phyloP scores from a whole-genome alignment of 2,329 filamentous ascomycete genomes.

The Talaromyces islandicus region DNA sequence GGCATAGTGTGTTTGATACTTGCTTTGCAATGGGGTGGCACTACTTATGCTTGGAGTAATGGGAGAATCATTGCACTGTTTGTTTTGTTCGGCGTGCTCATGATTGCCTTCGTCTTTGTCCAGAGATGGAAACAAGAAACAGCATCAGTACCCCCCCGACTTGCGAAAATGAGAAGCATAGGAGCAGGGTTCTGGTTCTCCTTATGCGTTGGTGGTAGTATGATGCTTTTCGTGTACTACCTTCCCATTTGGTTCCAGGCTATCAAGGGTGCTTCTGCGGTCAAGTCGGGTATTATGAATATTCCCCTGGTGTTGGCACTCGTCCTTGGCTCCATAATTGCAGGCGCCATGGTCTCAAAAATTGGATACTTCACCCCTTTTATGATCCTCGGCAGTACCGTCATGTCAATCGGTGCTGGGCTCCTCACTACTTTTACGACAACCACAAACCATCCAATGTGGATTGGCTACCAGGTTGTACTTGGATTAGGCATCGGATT shows the following conservation, averaged over 20 bases:
- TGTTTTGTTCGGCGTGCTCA: conserved; percentile 46
- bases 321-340: conserved; percentile 21
- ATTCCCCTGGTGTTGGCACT: conserved; percentile 32
- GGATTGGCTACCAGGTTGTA: conserved; percentile 36
- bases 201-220: conserved; percentile 37
- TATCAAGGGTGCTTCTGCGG: conserved; percentile 28
- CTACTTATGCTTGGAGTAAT: conserved; percentile 40
- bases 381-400: conserved; percentile 26
- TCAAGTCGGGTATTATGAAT: conserved; percentile 33
- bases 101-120: conserved; percentile 34
- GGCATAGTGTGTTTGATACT: conserved; percentile 43
- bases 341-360: conserved; percentile 23
- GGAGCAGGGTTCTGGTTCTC: conserved; percentile 34
- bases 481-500: conserved; percentile 31
- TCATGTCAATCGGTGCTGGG: conserved; percentile 29
- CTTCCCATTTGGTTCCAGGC: conserved; percentile 42
- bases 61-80: conserved; percentile 44
- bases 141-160: conserved; percentile 40
- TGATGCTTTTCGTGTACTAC: conserved; percentile 43
- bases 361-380: conserved; percentile 37
- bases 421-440: conserved; percentile 30
- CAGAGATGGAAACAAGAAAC: conserved; percentile 34
- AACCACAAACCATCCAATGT: conserved; percentile 24
- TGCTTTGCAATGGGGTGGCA: conserved; percentile 44
- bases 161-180: conserved; percentile 41